Conservation (phyloP, 2,329 filamentous ascomycete species). For the Lecanosticta acicola region DNA sequence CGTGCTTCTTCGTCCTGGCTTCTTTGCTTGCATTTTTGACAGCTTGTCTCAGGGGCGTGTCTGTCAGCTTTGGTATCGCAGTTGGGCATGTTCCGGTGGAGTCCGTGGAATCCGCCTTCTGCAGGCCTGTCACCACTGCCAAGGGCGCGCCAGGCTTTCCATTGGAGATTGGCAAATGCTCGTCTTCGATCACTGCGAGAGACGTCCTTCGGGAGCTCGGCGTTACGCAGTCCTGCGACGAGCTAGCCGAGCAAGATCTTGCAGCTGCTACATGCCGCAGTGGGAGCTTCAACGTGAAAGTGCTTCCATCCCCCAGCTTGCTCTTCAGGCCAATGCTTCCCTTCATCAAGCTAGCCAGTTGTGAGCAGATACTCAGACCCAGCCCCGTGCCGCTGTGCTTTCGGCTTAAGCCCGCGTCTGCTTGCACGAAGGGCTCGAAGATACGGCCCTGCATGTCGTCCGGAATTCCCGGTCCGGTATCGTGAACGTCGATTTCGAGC, state of each 20-base stretch:
- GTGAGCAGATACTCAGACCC: conserved; percentile 82
- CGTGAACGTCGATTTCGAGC: conserved; percentile 84
- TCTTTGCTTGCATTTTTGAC: conserved; percentile 46
- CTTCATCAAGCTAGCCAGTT: conserved; percentile 77
- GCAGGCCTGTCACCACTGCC: neutral
- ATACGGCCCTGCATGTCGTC: conserved; percentile 71
- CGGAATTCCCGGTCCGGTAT: conserved; percentile 81
- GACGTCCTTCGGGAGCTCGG: conserved; percentile 5
- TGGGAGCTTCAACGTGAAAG: conserved; percentile 77
- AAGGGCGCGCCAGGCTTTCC: neutral
- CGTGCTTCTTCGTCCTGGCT: conserved; percentile 46
- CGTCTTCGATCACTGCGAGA: neutral
- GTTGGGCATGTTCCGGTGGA: neutral
- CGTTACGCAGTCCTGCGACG: conserved; percentile 1
- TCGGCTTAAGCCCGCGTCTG: conserved; percentile 81
- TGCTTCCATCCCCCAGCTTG: conserved; percentile 66
- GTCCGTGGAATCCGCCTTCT: neutral
- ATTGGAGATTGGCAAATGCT: neutral
- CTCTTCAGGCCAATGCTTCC: conserved; percentile 69
- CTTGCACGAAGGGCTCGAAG: conserved; percentile 92
- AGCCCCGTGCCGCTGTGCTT: conserved; percentile 86
- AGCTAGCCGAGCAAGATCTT: neutral
- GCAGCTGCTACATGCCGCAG: conserved; percentile 60
- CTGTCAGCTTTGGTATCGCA: neutral
- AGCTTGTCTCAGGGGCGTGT: conserved; percentile 33